phyloP scores from a whole-genome alignment of 495 filamentous ascomycete genomes.

The Xylaria bambusicola region DNA sequence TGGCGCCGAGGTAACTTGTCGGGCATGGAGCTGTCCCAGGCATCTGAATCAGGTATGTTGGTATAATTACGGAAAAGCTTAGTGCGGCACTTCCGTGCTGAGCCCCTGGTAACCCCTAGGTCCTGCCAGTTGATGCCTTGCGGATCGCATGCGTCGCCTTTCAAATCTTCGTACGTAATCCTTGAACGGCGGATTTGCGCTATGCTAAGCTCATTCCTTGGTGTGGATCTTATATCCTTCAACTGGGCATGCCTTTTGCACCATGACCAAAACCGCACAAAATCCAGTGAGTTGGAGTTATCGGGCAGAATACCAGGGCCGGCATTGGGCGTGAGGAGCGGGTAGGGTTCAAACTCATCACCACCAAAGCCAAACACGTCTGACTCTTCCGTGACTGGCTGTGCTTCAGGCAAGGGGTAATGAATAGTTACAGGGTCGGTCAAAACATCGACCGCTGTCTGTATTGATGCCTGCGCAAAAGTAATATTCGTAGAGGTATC shows the following conservation, averaged over 20 bases:
- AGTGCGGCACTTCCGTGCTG: conserved; percentile 61
- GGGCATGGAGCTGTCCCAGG: conserved; percentile 37
- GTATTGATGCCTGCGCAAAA: conserved; percentile 11
- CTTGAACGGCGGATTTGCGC: conserved; percentile 7
- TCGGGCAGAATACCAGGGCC: conserved; percentile 30
- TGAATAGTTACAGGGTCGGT: not conserved
- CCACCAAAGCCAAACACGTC: conserved; percentile 2
- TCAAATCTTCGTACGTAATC: conserved; percentile 48
- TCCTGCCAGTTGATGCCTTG: conserved; percentile 78
- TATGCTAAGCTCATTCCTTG: conserved; percentile 1
- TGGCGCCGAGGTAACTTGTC: conserved; percentile 41
- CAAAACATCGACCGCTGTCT: conserved; percentile 2
- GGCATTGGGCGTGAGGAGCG: conserved; percentile 22
- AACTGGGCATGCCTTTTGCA: not conserved
- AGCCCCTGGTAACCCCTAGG: conserved; percentile 60
- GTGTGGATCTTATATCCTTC: conserved; percentile 1
- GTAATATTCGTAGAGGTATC: conserved; percentile 20
- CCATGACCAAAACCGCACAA: conserved; percentile 30
- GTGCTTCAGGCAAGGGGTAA: not conserved
- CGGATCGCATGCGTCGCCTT: conserved; percentile 65
- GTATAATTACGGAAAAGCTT: conserved; percentile 61
- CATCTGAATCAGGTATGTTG: conserved; percentile 44
- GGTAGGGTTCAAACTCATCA: conserved; percentile 10
- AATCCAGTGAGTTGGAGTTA: conserved; percentile 28
- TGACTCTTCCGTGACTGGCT: conserved; percentile 21